Base-by-base conservation (phyloP, 768 basidiomycete species). In the Rhizopogon rudus region DNA sequence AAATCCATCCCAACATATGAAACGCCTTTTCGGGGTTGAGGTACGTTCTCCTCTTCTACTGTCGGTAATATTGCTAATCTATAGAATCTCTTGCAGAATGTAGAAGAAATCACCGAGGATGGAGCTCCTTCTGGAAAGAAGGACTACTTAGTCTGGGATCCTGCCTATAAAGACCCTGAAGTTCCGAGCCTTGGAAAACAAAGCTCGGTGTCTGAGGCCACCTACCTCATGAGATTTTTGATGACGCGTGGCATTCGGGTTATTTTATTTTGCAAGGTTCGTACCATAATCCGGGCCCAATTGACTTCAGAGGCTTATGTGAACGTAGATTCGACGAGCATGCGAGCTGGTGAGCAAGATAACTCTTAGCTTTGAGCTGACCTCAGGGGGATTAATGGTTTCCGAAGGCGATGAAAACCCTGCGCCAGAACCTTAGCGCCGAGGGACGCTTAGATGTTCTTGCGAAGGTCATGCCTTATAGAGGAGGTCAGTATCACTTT, bases 241-340 rank as follows among this genome's bases (percentile, higher is more conserved):
- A 91, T 96, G 88, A 85, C 85, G 56, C 77, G 81, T 3, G 93
- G 93, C 2, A 68, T 93, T 31, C 76, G 91, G 33, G 84, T 87
- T 5, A 93, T 96, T 57, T 70, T 96, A n/a, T 96, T 95, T 65
- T 93, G 91, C 75, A 88, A 90, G 75, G 91, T 87, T 51, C 14
- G 60, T 59, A 49, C 16, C 40, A 37, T 49, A 35, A 37, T 37
- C 14, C 8, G 33, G 12, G 10, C 12, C 44, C 25, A 33, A 42
- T 3, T 14, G 14, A 29, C 8, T 22, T 42, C 29, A 8, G 13
- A 42, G 13, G 40, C 31, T 52, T 20, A 52, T 2, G 1, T 22
- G 25, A 52, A 31, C 46, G 44, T 61, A 93, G 91, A 84, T 88
- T 31, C 77, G 92, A 35, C 90, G 88, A 72, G 75, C 78, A 3